Evolutionary conservation across 2,329 filamentous ascomycete species (phyloP), one percentile per base, ranked within the genome.

Genomic region (Phoma sp.): DNA sequence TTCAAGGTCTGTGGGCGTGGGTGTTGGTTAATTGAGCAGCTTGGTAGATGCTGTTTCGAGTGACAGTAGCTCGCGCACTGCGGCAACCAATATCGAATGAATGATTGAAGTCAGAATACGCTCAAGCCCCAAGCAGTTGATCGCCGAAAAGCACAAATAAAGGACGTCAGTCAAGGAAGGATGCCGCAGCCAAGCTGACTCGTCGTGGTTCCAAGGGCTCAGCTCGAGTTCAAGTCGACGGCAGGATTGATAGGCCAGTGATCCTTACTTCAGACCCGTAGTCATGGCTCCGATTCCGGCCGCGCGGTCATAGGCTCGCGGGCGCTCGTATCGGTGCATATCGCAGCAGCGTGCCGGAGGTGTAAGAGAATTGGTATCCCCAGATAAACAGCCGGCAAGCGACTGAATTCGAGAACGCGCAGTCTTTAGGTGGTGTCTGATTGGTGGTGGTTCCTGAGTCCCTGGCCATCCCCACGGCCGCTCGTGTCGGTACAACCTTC

Each of bases 251-350:
- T 64, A 65, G 62, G 57, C 53, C 44, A 47, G 25, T 40, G 44
- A 38, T 54, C 53, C 52, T 65, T 62, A 68, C 65, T 63, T 55
- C 58, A 64, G 60, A 57, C 55, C 45, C 60, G 54, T 57, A 57
- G 62, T 65, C 61, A 68, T 54, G 57, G 57, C 61, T 67, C 68
- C 68, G 67, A 69, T 58, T 61, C 63, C 67, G 68, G 69, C 55
- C 44, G 63, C 45, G 40, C 45, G 50, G 53, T 51, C 39, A 64
- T 67, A 67, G 64, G 63, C 22, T 41, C 54, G 61, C 50, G 64
- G 56, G 48, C 43, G 43, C 40, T 52, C 47, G 53, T 54, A 45
- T 55, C 47, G 43, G 41, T 53, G 36, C 44, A 44, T 55, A 49
- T 55, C 46, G 52, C 46, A 40, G 52, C 61, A 56, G 55, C 56